These are phyloP conservation scores for Nemania bipapillata DNA, from an alignment of 2,329 filamentous ascomycete species.

Conservation along the genomic window DNA sequence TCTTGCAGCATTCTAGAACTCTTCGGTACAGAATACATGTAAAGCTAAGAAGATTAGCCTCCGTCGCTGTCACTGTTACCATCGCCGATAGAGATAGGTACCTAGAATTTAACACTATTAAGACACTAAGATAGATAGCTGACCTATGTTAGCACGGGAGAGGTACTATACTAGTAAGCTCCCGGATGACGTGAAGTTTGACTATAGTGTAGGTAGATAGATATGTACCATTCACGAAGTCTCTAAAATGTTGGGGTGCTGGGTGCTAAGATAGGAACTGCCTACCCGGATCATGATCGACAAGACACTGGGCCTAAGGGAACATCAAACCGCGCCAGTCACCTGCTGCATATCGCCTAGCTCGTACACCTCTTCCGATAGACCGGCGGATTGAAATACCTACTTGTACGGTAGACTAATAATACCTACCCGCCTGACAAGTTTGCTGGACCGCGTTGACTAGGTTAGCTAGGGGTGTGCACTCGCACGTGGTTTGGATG, in stretches of 20 bases:
- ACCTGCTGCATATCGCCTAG: constrained; percentile 32
- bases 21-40: background rate
- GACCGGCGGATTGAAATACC: background rate
- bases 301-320: background rate
- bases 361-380: background rate
- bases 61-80: background rate
- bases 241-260: background rate
- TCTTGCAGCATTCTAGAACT: background rate
- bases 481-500: constrained; percentile 25
- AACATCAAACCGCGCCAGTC: constrained; percentile 2
- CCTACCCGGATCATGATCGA: constrained; percentile 23
- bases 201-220: background rate
- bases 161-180: background rate
- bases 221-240: background rate
- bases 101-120: background rate
- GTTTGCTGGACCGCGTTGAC: background rate
- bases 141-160: background rate
- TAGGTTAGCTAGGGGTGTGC: background rate
- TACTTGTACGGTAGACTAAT: background rate
- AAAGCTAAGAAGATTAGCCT: too few species aligned
- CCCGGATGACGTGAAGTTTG: background rate
- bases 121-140: background rate
- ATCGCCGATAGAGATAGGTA: background rate
- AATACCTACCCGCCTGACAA: background rate
- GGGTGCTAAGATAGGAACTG: background rate